These are phyloP conservation scores for Paraconiothyrium brasiliense DNA, from an alignment of 2,329 filamentous ascomycete genomes.

Conservation along the genomic window DNA sequence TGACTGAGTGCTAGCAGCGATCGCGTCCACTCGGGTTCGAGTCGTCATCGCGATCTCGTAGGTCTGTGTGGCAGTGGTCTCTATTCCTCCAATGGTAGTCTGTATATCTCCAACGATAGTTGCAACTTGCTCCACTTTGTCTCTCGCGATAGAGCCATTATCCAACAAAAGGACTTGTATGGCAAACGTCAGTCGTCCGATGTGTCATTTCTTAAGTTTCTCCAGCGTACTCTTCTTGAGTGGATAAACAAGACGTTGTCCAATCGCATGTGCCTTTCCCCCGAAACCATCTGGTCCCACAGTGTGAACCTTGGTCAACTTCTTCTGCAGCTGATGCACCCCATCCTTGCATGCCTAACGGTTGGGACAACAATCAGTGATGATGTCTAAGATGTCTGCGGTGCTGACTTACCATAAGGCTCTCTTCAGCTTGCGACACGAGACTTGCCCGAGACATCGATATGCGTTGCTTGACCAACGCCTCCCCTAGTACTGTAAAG, in stretches of 20 bases:
- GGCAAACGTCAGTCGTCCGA: too few species aligned
- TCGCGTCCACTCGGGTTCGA: neutral
- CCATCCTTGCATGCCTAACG: neutral
- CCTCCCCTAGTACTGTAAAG: neutral
- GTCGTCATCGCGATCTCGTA: neutral
- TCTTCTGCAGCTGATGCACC: neutral
- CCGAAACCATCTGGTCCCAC: neutral
- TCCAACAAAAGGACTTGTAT: too few species aligned
- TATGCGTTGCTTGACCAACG: too few species aligned
- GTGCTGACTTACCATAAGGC: too few species aligned
- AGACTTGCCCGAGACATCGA: too few species aligned
- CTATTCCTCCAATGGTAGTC: too few species aligned
- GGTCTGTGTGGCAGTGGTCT: neutral
- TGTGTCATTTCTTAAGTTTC: neutral
- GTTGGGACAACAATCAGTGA: too few species aligned
- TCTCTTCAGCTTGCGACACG: too few species aligned
- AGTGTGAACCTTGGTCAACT: neutral
- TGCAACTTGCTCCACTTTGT: too few species aligned
- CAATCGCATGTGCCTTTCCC: neutral
- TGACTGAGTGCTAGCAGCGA: neutral
- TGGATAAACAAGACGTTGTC: neutral
- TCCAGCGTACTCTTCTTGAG: neutral
- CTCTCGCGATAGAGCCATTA: too few species aligned
- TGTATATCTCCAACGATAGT: too few species aligned
- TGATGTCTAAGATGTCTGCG: neutral